A percentile compares a stretch with the other conserved stretches of the same genome.
Conservation (phyloP, 352 stramenopile species). For the Pythium monospermum region DNA sequence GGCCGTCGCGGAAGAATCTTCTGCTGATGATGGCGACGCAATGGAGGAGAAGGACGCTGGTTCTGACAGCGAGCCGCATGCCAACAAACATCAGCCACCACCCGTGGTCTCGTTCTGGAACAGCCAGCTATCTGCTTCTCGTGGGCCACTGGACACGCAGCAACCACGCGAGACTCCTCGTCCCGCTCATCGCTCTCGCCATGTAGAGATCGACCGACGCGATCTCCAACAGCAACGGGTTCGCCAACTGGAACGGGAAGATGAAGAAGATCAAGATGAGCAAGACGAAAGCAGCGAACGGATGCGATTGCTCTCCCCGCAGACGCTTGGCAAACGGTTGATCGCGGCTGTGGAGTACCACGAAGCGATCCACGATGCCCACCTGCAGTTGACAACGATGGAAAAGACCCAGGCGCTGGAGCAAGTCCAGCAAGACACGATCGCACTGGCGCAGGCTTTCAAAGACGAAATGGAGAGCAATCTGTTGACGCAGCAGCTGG, state of each 20-base stretch:
- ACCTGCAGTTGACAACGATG: conserved; percentile 53
- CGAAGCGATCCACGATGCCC: conserved; percentile 56
- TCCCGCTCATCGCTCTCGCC: too few relatives aligned
- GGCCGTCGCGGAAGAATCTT: neutral
- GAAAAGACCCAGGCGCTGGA: conserved; percentile 51
- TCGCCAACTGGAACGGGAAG: neutral
- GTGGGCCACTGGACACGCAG: neutral
- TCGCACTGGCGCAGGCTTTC: conserved; percentile 51
- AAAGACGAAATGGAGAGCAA: conserved; percentile 64
- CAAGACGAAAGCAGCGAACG: conserved; percentile 7
- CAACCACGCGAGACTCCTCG: too few relatives aligned
- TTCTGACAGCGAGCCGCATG: neutral
- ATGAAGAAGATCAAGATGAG: conserved; percentile 15
- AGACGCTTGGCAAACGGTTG: conserved; percentile 38
- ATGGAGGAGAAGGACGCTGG: neutral
- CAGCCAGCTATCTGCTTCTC: conserved; percentile 3
- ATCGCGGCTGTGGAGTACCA: conserved; percentile 66
- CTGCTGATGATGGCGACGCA: conserved; percentile 5
- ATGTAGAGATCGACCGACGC: conserved; percentile 16
- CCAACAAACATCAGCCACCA: neutral
- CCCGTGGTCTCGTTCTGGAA: conserved; percentile 18
- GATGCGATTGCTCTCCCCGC: conserved; percentile 32
- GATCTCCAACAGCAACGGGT: conserved; percentile 4
- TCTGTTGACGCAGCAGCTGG: conserved; percentile 36
- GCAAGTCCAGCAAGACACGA: conserved; percentile 41